A percentile compares a stretch with the other conserved stretches of the same genome.
phyloP scores from a whole-genome alignment of 1,139 yeast species.

The Scheffersomyces stambukii region DNA sequence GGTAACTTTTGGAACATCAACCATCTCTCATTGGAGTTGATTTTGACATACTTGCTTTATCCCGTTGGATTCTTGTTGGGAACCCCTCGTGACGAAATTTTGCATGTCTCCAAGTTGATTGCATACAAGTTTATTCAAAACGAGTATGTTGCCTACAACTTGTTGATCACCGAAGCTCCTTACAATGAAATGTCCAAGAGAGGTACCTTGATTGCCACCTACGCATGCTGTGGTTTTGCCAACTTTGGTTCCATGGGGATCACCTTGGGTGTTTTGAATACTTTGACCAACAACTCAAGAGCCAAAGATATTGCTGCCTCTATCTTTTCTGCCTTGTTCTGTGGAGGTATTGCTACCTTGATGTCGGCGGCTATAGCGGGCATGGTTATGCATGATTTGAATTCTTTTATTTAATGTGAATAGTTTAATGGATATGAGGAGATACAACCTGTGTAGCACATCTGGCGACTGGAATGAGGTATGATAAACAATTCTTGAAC shows the following conservation, averaged over 20 bases:
- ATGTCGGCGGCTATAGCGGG: slow-evolving; percentile 65
- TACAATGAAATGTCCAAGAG: slow-evolving; percentile 49
- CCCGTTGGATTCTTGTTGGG: slow-evolving; percentile 63
- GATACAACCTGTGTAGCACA: no score
- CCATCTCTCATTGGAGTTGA: slow-evolving; percentile 51
- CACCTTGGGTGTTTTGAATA: slow-evolving; percentile 58
- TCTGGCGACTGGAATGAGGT: no score
- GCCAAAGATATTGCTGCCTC: slow-evolving; percentile 47
- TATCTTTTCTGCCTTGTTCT: slow-evolving; percentile 48
- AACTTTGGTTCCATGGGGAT: slow-evolving; percentile 64
- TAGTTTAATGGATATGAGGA: no score
- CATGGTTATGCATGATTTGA: slow-evolving; percentile 57
- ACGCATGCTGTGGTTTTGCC: slow-evolving; percentile 63
- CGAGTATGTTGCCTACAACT: slow-evolving; percentile 56
- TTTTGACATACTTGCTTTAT: slow-evolving; percentile 55
- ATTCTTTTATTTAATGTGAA: no score
- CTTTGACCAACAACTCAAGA: slow-evolving; percentile 50
- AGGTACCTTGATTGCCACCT: slow-evolving; percentile 57
- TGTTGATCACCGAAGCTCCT: slow-evolving; percentile 41
- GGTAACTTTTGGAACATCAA: slow-evolving; percentile 61
- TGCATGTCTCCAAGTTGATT: slow-evolving; percentile 48
- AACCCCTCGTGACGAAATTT: slow-evolving; percentile 54
- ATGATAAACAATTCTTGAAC: no score
- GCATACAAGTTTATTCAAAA: slow-evolving; percentile 61
- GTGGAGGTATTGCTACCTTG: slow-evolving; percentile 55